Base-by-base conservation (phyloP, 2,329 filamentous ascomycete genomes). In the Ascocoryne sarcoides region DNA sequence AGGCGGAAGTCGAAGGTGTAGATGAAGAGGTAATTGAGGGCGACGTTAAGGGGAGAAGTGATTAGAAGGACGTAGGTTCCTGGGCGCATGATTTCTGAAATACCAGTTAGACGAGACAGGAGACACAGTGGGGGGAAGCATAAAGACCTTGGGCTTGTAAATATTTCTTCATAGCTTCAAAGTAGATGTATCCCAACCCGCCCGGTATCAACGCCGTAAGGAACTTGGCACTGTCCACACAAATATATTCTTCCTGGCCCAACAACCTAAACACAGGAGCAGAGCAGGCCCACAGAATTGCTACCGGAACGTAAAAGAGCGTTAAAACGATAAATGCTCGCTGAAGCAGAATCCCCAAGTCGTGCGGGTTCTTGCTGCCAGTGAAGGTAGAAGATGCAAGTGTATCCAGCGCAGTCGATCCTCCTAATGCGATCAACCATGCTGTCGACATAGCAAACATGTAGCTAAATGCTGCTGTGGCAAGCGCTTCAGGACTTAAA, bases 361-460 rank as follows among this genome's bases (percentile, higher is more conserved):
- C 82, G 39, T 84, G 76, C 45, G 82, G 86, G 59, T 90, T 81
- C 49, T 79, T 75, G 47, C 84, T 85, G 0, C 83, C 83, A 0
- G 87, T 94, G 59, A 87, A 94, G 32, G 80, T 82, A 34, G 81
- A 85, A 0, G 84, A 89, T 2, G 84, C 86, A 17, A 94, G 67
- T 0, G 87, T 94, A 59, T 94, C 87, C 32, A 94, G 71, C 0
- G 87, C 87, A 1, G 85, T 94, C 0, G 85, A 89, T 5, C 87
- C 87, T 19, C 87, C 87, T 3, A 94, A 72, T 0, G 81, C 87
- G 44, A 94, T 84, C 28, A 94, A 72, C 86, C 87, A 93, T 0
- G 80, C 87, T 1, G 85, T 87, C 16, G 83, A 79, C 83, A 90
- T 88, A 40, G 87, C 87, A 52, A 94, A 94, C 87, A 94, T 94